A percentile compares a stretch with the other conserved stretches of the same genome.
phyloP scores from a whole-genome alignment of 805 yeast genomes.

The Cyberlindnera saturnus region DNA sequence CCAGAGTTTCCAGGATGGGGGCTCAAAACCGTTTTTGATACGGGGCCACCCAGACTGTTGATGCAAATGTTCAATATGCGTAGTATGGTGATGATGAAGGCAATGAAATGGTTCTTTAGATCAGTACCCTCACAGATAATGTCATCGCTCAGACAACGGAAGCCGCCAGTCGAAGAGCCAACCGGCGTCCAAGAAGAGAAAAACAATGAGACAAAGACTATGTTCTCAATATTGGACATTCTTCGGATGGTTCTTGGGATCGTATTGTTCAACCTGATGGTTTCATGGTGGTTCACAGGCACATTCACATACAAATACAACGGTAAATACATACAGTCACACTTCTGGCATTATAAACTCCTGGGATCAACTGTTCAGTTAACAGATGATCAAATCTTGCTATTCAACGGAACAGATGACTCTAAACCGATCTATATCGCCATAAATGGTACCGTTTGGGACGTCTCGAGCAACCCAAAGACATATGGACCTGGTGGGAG shows the following conservation, averaged over 20 bases:
- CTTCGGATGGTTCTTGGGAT: slow-evolving; percentile 19
- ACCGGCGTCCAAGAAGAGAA: too few species aligned
- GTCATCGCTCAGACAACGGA: not conserved
- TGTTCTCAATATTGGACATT: slow-evolving; percentile 14
- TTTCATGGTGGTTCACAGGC: slow-evolving; percentile 17
- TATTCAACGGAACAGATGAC: slow-evolving; percentile 38
- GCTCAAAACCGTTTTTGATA: too few species aligned
- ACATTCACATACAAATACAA: slow-evolving; percentile 40
- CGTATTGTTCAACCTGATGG: slow-evolving; percentile 4
- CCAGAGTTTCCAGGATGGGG: too few species aligned
- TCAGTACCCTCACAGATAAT: too few species aligned
- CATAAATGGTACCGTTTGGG: slow-evolving; percentile 47
- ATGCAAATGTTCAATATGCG: too few species aligned
- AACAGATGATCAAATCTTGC: slow-evolving; percentile 32
- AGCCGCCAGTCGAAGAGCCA: too few species aligned
- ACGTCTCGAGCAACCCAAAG: slow-evolving; percentile 37
- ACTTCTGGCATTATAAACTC: slow-evolving; percentile 23
- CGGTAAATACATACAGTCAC: slow-evolving; percentile 36
- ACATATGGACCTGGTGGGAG: slow-evolving; percentile 45
- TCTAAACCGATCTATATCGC: slow-evolving; percentile 43
- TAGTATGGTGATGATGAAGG: too few species aligned
- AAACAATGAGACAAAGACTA: not conserved
- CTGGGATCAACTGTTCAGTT: slow-evolving; percentile 21
- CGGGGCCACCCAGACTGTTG: too few species aligned
- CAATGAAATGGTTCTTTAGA: too few species aligned